Evolutionary conservation across 2,329 filamentous ascomycete species (phyloP).

Genomic region (Sporothrix sp.): DNA sequence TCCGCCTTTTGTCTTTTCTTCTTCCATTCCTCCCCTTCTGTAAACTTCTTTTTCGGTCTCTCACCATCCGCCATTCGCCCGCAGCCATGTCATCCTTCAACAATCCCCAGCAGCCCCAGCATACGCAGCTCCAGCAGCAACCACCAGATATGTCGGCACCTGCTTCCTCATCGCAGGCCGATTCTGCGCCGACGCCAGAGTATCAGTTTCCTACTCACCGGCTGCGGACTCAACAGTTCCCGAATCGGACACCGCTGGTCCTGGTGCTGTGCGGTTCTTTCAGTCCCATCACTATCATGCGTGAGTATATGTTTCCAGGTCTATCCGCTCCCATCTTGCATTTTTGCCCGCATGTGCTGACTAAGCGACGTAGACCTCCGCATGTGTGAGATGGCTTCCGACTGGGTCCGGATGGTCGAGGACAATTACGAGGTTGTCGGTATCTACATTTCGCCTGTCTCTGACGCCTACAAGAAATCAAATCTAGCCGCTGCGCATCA

Average conservation of each 20-base stretch:
- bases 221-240: conserved; percentile 13
- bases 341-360: too few species aligned
- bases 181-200: background rate
- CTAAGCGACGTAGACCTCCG: conserved; percentile 25
- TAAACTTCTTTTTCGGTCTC: too few species aligned
- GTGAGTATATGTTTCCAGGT: conserved; percentile 10
- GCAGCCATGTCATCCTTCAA: too few species aligned
- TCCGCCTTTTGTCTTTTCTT: too few species aligned
- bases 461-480: conserved; percentile 61
- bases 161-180: background rate
- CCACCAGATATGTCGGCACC: background rate
- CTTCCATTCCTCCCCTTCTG: too few species aligned
- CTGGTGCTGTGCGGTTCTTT: conserved; percentile 29
- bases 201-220: conserved; percentile 17
- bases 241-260: conserved; percentile 25
- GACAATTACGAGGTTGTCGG: conserved; percentile 68
- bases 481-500: conserved; percentile 47
- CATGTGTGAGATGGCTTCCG: conserved; percentile 30
- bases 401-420: conserved; percentile 29
- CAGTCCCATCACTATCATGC: conserved; percentile 23
- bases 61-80: too few species aligned
- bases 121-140: background rate
- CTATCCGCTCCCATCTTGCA: background rate
- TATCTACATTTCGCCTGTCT: conserved; percentile 68
- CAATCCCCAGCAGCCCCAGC: background rate